A percentile compares a stretch with the other conserved stretches of the same genome.
Conservation (phyloP, 2,329 filamentous ascomycete species). For the Septoria linicola region DNA sequence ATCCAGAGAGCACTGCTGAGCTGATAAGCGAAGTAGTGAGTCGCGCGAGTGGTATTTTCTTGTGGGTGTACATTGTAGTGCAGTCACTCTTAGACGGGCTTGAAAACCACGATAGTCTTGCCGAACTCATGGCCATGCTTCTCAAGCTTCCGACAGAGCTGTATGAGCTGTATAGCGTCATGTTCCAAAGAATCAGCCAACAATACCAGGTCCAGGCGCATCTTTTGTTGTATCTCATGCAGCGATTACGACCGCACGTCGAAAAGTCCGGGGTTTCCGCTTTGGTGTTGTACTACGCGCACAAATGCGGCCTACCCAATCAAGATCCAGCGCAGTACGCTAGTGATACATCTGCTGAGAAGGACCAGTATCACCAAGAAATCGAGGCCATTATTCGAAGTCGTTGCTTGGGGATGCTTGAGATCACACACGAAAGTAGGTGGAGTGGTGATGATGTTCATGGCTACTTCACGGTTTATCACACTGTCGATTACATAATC, state of each 20-base stretch:
- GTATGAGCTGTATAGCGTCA: neutral
- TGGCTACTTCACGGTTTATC: too few species aligned
- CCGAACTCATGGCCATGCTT: neutral
- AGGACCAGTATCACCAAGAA: neutral
- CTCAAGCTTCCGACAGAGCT: neutral
- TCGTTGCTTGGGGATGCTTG: neutral
- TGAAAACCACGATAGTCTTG: slow-evolving; percentile 13
- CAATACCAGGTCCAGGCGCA: neutral
- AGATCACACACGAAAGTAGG: too few species aligned
- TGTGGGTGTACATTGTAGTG: slow-evolving; percentile 25
- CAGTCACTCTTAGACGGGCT: slow-evolving; percentile 14
- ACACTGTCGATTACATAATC: too few species aligned
- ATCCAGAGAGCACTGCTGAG: neutral
- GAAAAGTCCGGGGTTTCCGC: neutral
- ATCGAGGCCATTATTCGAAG: neutral
- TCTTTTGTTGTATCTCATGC: neutral
- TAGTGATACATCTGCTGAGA: neutral
- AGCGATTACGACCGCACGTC: neutral
- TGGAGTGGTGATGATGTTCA: too few species aligned
- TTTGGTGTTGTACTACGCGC: neutral
- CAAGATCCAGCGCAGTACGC: too few species aligned
- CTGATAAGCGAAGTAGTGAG: slow-evolving; percentile 6
- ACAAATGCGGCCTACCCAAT: neutral
- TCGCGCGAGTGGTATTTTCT: slow-evolving; percentile 23
- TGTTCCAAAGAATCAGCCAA: neutral